phyloP scores from a whole-genome alignment of 1,284 basidiomycete genomes.

The Naganishia albida region DNA sequence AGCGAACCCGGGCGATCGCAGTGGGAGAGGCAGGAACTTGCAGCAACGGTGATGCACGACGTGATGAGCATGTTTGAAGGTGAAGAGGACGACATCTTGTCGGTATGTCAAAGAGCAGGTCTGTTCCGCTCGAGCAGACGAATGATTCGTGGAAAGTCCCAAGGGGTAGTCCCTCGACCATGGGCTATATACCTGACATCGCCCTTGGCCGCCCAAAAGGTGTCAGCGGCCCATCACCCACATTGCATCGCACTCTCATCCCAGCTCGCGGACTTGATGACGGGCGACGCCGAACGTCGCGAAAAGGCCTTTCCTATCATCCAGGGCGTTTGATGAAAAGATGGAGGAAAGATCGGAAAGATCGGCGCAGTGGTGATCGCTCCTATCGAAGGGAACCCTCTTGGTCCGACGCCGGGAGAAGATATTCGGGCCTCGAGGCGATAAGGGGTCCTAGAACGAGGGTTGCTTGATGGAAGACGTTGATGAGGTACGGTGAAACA shows the following conservation, averaged over 20 bases:
- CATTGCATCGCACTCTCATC: no score
- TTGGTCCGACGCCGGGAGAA: not conserved
- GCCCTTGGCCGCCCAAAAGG: not conserved
- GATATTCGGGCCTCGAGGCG: not conserved
- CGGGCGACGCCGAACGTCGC: not conserved
- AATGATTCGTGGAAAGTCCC: no score
- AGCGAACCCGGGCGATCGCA: not conserved
- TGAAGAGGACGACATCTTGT: slow-evolving; percentile 7
- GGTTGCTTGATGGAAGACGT: no score
- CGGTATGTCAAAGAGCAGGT: not conserved
- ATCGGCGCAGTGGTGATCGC: not conserved
- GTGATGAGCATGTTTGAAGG: slow-evolving; percentile 20
- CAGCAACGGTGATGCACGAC: slow-evolving; percentile 17
- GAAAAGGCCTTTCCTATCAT: not conserved
- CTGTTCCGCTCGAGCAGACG: not conserved
- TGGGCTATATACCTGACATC: not conserved
- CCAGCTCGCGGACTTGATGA: no score
- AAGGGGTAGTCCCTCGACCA: no score
- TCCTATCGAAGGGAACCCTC: not conserved
- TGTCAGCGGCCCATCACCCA: no score
- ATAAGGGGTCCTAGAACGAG: no score
- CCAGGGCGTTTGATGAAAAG: not conserved
- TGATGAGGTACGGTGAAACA: no score
- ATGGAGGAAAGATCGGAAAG: not conserved
- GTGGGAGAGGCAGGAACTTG: not conserved